Evolutionary conservation across 192 early-diverging fungal genomes (phyloP).

Genomic region (Coemansia sp.): DNA sequence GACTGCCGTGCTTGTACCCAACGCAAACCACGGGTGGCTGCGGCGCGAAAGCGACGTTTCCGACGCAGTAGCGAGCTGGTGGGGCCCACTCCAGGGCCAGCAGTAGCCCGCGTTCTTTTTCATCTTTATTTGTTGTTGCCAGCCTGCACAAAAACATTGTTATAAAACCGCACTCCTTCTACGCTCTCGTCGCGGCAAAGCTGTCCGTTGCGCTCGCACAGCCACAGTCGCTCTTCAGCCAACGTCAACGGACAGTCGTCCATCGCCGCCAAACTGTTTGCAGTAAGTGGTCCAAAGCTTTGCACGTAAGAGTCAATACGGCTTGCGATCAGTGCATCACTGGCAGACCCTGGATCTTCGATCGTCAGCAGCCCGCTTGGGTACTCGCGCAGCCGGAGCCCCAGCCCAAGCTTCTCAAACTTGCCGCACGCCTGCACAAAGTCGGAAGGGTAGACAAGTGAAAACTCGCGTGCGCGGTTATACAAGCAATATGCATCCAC

Average conservation of each 20-base stretch:
- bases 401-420: slow-evolving; percentile 68
- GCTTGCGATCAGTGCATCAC: slow-evolving; percentile 67
- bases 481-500: slow-evolving; percentile 93
- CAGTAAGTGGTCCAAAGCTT: slow-evolving; percentile 60
- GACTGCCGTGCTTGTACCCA: slow-evolving; percentile 20
- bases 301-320: slow-evolving; percentile 57
- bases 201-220: slow-evolving; percentile 73
- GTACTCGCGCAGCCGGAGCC: slow-evolving; percentile 74
- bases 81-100: slow-evolving; percentile 17
- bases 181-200: slow-evolving; percentile 89
- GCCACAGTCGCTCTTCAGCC: slow-evolving; percentile 56
- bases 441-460: slow-evolving; percentile 93
- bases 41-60: slow-evolving; percentile 49
- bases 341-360: slow-evolving; percentile 59
- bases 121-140: not conserved
- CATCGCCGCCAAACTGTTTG: slow-evolving; percentile 66
- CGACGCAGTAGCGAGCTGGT: slow-evolving; percentile 39
- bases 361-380: slow-evolving; percentile 79
- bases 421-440: slow-evolving; percentile 72
- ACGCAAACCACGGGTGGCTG: slow-evolving; percentile 53
- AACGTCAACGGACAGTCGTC: slow-evolving; percentile 46
- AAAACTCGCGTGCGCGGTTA: slow-evolving; percentile 87
- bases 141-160: not conserved
- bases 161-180: slow-evolving; percentile 61
- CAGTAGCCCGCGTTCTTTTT: not conserved